Percentiles rank a stretch among this genome's conserved stretches.
These are phyloP conservation scores for Leccinum olivaceoglutinosum DNA, from an alignment of 1,284 basidiomycete species.

Conservation along the genomic window DNA sequence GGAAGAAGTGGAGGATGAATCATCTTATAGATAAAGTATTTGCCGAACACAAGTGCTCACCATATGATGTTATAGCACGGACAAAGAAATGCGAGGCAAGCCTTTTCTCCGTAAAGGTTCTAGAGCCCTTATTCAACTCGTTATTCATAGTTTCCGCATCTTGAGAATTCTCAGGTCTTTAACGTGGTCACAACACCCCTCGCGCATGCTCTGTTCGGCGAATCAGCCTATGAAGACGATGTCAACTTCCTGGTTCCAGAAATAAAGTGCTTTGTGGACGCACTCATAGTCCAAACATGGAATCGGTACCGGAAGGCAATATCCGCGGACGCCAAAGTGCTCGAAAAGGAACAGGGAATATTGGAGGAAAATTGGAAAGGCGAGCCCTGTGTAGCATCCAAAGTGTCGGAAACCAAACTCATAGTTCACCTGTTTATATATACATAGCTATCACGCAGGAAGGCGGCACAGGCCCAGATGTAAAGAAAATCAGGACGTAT, in stretches of 20 bases:
- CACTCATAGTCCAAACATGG: neutral
- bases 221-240: neutral
- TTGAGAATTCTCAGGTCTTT: too few relatives aligned
- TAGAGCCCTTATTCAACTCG: neutral
- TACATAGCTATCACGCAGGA: too few relatives aligned
- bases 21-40: neutral
- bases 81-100: neutral
- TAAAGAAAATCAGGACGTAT: too few relatives aligned
- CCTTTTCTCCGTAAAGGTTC: neutral
- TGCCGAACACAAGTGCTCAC: neutral
- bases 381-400: neutral
- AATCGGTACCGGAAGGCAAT: neutral
- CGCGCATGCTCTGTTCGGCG: neutral
- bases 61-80: neutral
- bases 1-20: neutral
- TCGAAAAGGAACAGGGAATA: neutral
- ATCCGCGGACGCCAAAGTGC: neutral
- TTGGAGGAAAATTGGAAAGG: neutral
- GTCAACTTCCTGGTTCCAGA: neutral
- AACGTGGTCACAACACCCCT: neutral
- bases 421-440: too few relatives aligned
- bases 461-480: too few relatives aligned
- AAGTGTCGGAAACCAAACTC: too few relatives aligned
- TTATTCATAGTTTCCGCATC: neutral
- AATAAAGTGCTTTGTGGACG: neutral